phyloP scores from a whole-genome alignment of 2,329 filamentous ascomycete species.

The Dothidotthia symphoricarpi region DNA sequence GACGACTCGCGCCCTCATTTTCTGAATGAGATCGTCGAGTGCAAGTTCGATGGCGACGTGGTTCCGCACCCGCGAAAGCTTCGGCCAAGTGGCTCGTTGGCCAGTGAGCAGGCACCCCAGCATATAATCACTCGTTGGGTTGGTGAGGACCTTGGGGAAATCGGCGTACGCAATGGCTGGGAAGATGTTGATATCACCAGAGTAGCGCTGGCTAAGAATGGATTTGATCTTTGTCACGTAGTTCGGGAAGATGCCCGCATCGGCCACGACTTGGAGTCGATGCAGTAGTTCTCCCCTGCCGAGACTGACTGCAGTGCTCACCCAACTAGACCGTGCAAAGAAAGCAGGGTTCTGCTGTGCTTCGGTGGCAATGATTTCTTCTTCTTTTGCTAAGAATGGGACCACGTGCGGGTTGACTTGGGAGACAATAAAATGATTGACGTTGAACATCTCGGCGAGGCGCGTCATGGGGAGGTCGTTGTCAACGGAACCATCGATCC shows the following conservation, averaged over 20 bases:
- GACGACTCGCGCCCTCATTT: slow-evolving; percentile 64
- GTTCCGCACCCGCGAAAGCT: slow-evolving; percentile 79
- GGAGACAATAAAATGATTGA: slow-evolving; percentile 96
- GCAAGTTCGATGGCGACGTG: slow-evolving; percentile 86
- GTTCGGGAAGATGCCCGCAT: slow-evolving; percentile 77
- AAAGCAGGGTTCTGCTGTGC: slow-evolving; percentile 36
- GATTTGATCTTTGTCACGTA: slow-evolving; percentile 74
- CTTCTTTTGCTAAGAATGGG: slow-evolving; percentile 77
- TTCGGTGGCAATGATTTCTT: slow-evolving; percentile 49
- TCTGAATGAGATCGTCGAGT: slow-evolving; percentile 71
- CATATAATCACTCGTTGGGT: slow-evolving; percentile 88
- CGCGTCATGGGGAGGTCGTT: slow-evolving; percentile 90
- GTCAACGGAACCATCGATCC: slow-evolving; percentile 93
- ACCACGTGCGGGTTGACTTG: slow-evolving; percentile 95
- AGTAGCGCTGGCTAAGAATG: slow-evolving; percentile 86
- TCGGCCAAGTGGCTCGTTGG: slow-evolving; percentile 88
- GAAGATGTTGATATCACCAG: slow-evolving; percentile 91
- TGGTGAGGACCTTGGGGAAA: slow-evolving; percentile 73
- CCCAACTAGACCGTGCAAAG: slow-evolving; percentile 55
- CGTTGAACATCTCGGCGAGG: slow-evolving; percentile 92
- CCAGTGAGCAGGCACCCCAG: slow-evolving; percentile 71
- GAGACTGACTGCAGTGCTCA: slow-evolving; percentile 66
- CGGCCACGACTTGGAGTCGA: slow-evolving; percentile 74
- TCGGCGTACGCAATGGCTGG: slow-evolving; percentile 74
- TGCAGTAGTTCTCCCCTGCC: slow-evolving; percentile 79